These are phyloP conservation scores for Anisodus acutangulus DNA, from an alignment of 257 asterid genomes.

Conservation along the genomic window DNA sequence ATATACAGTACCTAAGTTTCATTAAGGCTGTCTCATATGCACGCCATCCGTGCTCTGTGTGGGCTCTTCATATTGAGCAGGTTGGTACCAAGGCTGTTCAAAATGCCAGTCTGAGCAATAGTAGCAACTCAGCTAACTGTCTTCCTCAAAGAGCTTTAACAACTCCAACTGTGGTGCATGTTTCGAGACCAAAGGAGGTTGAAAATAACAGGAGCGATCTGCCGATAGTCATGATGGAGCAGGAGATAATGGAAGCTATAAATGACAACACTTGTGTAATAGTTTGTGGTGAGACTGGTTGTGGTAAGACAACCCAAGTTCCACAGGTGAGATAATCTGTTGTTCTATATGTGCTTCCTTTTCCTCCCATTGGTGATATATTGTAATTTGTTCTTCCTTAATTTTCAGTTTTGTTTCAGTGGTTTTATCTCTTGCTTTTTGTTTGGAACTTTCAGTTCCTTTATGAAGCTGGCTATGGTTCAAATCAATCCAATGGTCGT, in stretches of 20 bases:
- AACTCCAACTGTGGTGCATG: constrained; percentile 70
- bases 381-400: neutral
- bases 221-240: constrained; percentile 97
- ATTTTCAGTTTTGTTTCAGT: neutral
- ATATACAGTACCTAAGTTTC: neutral
- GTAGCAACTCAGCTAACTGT: constrained; percentile 35
- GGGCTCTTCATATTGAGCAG: constrained; percentile 43
- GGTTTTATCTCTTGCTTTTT: constrained; percentile 32
- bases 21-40: neutral
- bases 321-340: constrained; percentile 74
- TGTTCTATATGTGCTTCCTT: constrained; percentile 11
- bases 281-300: constrained; percentile 96
- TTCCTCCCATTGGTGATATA: neutral
- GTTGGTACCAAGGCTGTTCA: constrained; percentile 40
- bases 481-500: constrained; percentile 45
- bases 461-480: constrained; percentile 88
- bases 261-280: constrained; percentile 68
- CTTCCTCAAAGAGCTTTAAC: constrained; percentile 39
- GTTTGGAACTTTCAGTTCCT: constrained; percentile 71
- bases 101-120: constrained; percentile 32
- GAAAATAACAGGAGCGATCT: constrained; percentile 73
- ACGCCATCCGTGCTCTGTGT: neutral
- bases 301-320: constrained; percentile 99
- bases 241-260: constrained; percentile 95
- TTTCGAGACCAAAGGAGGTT: constrained; percentile 75